Conservation (phyloP, 352 stramenopile genomes). For the Phytopythium oedochilum region DNA sequence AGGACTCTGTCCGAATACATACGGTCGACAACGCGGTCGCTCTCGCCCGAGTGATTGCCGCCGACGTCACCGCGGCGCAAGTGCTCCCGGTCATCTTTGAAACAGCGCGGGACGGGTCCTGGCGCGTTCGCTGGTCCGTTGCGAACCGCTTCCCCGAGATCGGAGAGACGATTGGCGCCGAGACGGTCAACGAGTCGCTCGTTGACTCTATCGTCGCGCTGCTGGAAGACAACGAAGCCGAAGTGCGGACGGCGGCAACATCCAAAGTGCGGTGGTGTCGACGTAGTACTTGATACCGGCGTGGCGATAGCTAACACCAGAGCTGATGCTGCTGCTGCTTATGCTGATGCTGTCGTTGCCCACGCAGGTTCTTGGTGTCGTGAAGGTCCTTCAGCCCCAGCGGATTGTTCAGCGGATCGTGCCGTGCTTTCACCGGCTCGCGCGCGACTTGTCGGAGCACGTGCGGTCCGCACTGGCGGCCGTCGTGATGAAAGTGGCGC, state of each 20-base stretch:
- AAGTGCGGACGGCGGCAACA: slow-evolving; percentile 94
- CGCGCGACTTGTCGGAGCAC: slow-evolving; percentile 96
- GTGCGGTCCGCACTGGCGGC: slow-evolving; percentile 94
- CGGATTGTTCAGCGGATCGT: slow-evolving; percentile 71
- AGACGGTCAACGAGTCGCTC: slow-evolving; percentile 65
- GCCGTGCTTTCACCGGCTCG: slow-evolving; percentile 89
- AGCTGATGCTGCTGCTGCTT: too few species aligned
- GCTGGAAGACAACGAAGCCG: slow-evolving; percentile 96
- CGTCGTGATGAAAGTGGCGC: slow-evolving; percentile 94
- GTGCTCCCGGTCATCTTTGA: slow-evolving; percentile 91
- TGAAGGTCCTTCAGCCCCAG: slow-evolving; percentile 50
- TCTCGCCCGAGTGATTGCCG: slow-evolving; percentile 85
- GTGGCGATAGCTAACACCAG: not conserved
- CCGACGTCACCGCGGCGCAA: slow-evolving; percentile 66
- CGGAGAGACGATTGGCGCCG: slow-evolving; percentile 80
- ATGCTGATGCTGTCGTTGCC: too few species aligned
- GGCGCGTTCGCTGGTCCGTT: slow-evolving; percentile 97
- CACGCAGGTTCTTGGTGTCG: slow-evolving; percentile 36
- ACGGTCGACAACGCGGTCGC: slow-evolving; percentile 96
- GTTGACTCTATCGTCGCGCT: slow-evolving; percentile 91
- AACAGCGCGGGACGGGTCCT: slow-evolving; percentile 94
- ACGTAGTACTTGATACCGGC: too few species aligned
- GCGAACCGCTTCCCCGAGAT: slow-evolving; percentile 95
- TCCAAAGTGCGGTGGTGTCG: slow-evolving; percentile 91
- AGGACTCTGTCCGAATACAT: slow-evolving; percentile 97